Base-by-base conservation (phyloP, 768 basidiomycete genomes). In the Kwoniella dendrophila region DNA sequence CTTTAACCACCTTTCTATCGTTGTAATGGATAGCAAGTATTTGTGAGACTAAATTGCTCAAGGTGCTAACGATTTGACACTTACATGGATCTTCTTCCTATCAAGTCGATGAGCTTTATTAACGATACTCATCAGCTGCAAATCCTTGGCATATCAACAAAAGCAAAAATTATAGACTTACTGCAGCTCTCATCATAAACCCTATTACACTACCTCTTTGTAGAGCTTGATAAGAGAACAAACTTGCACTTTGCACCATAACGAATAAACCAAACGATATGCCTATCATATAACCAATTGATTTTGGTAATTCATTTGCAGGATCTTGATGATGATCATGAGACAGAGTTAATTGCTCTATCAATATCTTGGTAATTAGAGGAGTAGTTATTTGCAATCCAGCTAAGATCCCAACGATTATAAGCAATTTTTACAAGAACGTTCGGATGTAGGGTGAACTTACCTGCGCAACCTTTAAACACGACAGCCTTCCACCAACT, bases 241-340 rank as follows among this genome's bases (percentile, higher is more conserved):
- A 30, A 48, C 50, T 64, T 8, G 53, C 47, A n/a, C 43, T 20
- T 27, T 61, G 53, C 2, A 54, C 41, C 87, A 88, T 88, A 0
- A 78, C 78, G 64, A 87, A 87, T 30, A 88, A 71, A 1, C 81
- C 86, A 53, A 87, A 79, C 0, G 83, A 86, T 1, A 87, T 72
- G 5, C 86, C 87, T 53, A 88, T 82, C 0, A 87, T 87, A 71
- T 84, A 85, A 0, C 86, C 86, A 38, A 87, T 80, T 0, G 84
- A 83, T 33, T 68, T 78, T 1, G 57, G 56, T 6, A 59, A 40
- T 1, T 52, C 59, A 12, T 41, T 47, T 36, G 80, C 71, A 0
- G 79, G 75, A 81, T 73, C 34, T 73, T 79, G 70, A 74, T 74
- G 60, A 80, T 83, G 24, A 74, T 22, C 45, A 27, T 64, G 41